Percentiles rank a stretch among this genome's conserved stretches.
Evolutionary conservation across 129 eudicot genomes (phyloP).

Genomic region (Lonicera japonica): DNA sequence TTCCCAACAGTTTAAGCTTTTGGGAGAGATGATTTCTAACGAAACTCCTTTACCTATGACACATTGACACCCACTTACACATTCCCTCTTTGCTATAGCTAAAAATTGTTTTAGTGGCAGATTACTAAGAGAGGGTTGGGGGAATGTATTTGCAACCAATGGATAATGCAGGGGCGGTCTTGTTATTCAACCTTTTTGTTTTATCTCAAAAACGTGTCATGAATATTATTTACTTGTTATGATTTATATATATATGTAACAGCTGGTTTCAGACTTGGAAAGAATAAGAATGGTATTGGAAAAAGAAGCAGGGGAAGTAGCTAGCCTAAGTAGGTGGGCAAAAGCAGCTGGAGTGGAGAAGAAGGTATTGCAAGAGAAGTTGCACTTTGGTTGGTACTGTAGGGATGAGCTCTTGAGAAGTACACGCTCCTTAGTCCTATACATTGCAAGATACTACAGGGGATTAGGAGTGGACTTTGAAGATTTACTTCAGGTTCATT

Average conservation of each 20-base stretch:
- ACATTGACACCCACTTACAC: too few species aligned
- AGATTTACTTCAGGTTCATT: constrained; percentile 74
- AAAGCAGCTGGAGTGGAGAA: constrained; percentile 66
- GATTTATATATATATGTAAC: constrained; percentile 9
- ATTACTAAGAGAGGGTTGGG: too few species aligned
- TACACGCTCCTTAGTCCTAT: constrained; percentile 63
- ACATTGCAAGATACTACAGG: constrained; percentile 61
- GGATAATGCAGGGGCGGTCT: too few species aligned
- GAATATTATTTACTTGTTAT: constrained; percentile 2
- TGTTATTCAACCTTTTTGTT: too few species aligned
- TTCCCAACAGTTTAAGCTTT: too few species aligned
- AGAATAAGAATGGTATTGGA: constrained; percentile 47
- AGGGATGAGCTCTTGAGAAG: constrained; percentile 84
- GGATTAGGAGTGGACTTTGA: constrained; percentile 66
- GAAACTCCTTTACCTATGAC: too few species aligned
- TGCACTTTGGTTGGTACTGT: constrained; percentile 77
- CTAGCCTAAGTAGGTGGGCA: constrained; percentile 73
- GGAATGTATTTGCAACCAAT: too few species aligned
- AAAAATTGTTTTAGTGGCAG: too few species aligned
- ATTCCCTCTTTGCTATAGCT: too few species aligned
- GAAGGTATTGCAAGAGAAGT: constrained; percentile 49
- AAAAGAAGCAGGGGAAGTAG: constrained; percentile 55
- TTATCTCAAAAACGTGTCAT: background rate
- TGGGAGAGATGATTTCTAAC: too few species aligned
- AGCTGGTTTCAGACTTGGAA: constrained; percentile 74